phyloP scores from a whole-genome alignment of 2,329 filamentous ascomycete genomes.

The Aspergillus aculeatinus region DNA sequence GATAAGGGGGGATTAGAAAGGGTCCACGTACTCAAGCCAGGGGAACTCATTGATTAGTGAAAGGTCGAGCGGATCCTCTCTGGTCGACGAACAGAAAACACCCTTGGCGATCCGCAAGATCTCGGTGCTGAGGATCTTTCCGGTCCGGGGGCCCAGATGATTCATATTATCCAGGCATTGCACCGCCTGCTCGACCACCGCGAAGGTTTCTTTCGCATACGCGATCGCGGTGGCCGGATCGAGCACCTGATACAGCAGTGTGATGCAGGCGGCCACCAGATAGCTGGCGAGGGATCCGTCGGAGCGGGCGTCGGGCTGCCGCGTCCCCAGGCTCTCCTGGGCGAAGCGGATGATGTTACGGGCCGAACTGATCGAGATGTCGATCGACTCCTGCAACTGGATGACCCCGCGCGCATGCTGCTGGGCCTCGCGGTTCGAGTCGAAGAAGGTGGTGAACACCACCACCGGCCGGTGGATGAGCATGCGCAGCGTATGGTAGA shows the following conservation, averaged over 20 bases:
- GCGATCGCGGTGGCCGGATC: constrained; percentile 8
- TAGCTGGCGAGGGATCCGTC: constrained; percentile 13
- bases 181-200: too few relatives aligned
- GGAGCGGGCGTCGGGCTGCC: constrained; percentile 14
- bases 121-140: too few relatives aligned
- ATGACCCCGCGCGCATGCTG: neutral
- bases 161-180: too few relatives aligned
- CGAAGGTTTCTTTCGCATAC: too few relatives aligned
- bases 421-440: constrained; percentile 7
- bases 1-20: too few relatives aligned
- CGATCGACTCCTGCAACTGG: constrained; percentile 9
- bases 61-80: too few relatives aligned
- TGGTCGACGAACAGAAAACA: too few relatives aligned
- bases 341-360: constrained; percentile 12
- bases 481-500: constrained; percentile 13
- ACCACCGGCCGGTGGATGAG: constrained; percentile 13
- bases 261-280: constrained; percentile 12
- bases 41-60: too few relatives aligned
- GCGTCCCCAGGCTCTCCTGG: constrained; percentile 14
- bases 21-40: too few relatives aligned
- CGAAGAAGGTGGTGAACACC: constrained; percentile 14
- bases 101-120: too few relatives aligned
- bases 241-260: constrained; percentile 15
- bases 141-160: too few relatives aligned
- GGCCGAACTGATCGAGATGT: constrained; percentile 9